Evolutionary conservation across 2,329 filamentous ascomycete genomes (phyloP).

Genomic region (Pseudogymnoascus sp.): DNA sequence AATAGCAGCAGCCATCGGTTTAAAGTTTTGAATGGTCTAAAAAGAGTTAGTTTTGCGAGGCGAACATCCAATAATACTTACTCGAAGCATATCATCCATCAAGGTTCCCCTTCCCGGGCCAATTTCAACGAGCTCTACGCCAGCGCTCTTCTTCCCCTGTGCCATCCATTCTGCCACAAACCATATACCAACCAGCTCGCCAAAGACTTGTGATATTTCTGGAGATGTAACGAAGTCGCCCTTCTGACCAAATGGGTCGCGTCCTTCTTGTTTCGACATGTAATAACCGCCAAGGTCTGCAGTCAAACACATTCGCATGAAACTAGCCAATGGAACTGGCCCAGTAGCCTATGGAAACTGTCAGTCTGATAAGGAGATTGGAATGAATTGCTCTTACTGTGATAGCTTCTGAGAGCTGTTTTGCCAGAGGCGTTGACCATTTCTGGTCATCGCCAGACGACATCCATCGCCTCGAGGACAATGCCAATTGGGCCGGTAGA

Average conservation of each 20-base stretch:
- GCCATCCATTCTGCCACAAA: constrained; percentile 94
- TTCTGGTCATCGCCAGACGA: constrained; percentile 31
- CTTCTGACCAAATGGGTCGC: constrained; percentile 83
- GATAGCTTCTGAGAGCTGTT: constrained; percentile 78
- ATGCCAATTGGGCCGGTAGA: constrained; percentile 11
- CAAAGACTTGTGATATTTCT: constrained; percentile 95
- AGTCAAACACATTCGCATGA: constrained; percentile 98
- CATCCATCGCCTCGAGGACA: constrained; percentile 21
- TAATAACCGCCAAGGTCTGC: constrained; percentile 90
- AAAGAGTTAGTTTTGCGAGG: constrained; percentile 9
- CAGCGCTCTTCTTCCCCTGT: constrained; percentile 64
- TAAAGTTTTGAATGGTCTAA: constrained; percentile 78
- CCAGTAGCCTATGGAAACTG: constrained; percentile 60
- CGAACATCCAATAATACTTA: constrained; percentile 37
- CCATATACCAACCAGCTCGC: constrained; percentile 90
- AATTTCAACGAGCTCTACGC: constrained; percentile 85
- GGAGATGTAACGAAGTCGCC: constrained; percentile 97
- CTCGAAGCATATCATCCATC: constrained; percentile 92
- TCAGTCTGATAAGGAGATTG: constrained; percentile 25
- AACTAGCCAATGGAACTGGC: constrained; percentile 82
- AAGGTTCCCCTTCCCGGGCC: constrained; percentile 89
- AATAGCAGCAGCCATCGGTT: constrained; percentile 63
- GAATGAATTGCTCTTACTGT: constrained; percentile 46
- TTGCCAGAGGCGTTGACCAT: constrained; percentile 90
- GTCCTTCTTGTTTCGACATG: constrained; percentile 58